A percentile compares a stretch with the other conserved stretches of the same genome.
Evolutionary conservation across 495 filamentous ascomycete genomes (phyloP).

Genomic region (Talaromyces borbonicus): DNA sequence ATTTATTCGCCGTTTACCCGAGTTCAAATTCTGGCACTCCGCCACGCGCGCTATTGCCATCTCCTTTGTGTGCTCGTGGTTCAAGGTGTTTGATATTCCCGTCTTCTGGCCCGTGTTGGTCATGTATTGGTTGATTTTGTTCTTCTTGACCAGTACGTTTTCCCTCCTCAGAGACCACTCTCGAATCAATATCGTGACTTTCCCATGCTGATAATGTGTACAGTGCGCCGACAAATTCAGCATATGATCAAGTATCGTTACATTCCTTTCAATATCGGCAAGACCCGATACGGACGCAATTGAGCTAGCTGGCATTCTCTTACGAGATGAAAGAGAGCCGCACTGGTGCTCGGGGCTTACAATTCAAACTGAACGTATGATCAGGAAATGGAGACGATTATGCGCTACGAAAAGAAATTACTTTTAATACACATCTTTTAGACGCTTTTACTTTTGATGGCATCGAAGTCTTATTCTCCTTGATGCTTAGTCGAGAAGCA

Average conservation of each 20-base stretch:
- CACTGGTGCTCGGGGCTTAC: too few species aligned
- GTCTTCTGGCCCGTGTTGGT: constrained; percentile 99
- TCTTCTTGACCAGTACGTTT: constrained; percentile 78
- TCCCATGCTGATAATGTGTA: constrained; percentile 1
- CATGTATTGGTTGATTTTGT: constrained; percentile 96
- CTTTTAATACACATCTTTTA: too few species aligned
- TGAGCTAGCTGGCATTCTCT: not conserved
- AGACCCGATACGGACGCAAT: constrained; percentile 58
- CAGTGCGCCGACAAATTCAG: constrained; percentile 97
- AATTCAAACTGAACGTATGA: not conserved
- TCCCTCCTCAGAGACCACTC: not conserved
- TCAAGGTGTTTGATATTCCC: constrained; percentile 85
- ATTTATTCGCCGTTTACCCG: constrained; percentile 89
- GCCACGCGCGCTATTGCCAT: constrained; percentile 82
- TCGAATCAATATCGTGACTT: not conserved
- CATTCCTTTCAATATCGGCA: constrained; percentile 89
- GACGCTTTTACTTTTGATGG: too few species aligned
- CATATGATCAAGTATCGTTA: constrained; percentile 99
- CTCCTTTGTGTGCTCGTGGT: constrained; percentile 84
- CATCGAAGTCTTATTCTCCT: too few species aligned
- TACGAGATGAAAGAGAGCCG: not conserved
- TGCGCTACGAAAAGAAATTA: not conserved
- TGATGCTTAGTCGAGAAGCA: too few species aligned
- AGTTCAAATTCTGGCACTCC: constrained; percentile 99
- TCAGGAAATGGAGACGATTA: not conserved